phyloP scores from a whole-genome alignment of 768 basidiomycete species.

The Mycena polygramma region DNA sequence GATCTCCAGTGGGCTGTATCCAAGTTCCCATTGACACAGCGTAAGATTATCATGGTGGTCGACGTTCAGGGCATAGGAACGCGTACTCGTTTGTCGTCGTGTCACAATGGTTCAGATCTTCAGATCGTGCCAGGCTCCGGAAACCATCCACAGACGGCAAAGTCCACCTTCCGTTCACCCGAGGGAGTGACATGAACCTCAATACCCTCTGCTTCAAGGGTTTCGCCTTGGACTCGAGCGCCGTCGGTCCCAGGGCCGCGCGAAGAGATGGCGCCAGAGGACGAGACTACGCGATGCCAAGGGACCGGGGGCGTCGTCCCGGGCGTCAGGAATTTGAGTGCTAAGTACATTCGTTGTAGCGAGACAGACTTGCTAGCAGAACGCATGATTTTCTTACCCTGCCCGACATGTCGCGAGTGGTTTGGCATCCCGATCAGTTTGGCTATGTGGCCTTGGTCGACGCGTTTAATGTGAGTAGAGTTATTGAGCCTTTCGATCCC shows the following conservation, averaged over 20 bases:
- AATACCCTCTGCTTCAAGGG: slow-evolving; percentile 85
- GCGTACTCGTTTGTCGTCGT: too few relatives aligned
- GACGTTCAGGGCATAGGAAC: too few relatives aligned
- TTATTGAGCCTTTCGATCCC: slow-evolving; percentile 18
- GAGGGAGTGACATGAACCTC: slow-evolving; percentile 71
- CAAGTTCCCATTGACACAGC: too few relatives aligned
- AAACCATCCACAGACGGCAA: slow-evolving; percentile 77
- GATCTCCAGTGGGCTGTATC: too few relatives aligned
- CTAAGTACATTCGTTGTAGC: slow-evolving; percentile 50
- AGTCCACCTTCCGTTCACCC: slow-evolving; percentile 71
- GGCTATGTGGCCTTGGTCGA: slow-evolving; percentile 76
- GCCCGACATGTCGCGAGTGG: slow-evolving; percentile 85
- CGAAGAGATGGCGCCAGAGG: slow-evolving; percentile 82
- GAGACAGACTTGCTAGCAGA: slow-evolving; percentile 4
- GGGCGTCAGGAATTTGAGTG: slow-evolving; percentile 81
- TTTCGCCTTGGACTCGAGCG: slow-evolving; percentile 81
- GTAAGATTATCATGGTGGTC: too few relatives aligned
- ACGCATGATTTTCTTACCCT: slow-evolving; percentile 62
- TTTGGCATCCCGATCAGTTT: slow-evolving; percentile 85
- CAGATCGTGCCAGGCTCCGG: slow-evolving; percentile 50
- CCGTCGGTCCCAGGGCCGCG: slow-evolving; percentile 88
- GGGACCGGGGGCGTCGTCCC: slow-evolving; percentile 76
- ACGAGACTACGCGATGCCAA: slow-evolving; percentile 84
- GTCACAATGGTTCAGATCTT: not conserved
- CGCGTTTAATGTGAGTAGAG: slow-evolving; percentile 1